A percentile compares a stretch with the other conserved stretches of the same genome.
Conservation (phyloP, 805 yeast species). For the Nakazawaea populi region DNA sequence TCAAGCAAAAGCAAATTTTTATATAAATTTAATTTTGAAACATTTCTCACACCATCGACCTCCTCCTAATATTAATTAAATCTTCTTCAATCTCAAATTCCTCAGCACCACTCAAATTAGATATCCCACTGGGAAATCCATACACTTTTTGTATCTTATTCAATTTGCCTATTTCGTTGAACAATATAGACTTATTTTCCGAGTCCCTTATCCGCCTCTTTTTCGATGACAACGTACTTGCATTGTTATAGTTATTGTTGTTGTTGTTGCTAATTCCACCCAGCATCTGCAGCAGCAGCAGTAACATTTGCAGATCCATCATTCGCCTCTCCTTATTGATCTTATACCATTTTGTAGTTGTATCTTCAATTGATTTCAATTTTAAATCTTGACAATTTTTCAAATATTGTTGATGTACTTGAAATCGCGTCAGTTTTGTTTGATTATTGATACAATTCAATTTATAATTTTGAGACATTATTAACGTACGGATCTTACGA, state of each 20-base stretch:
- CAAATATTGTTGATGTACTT: slow-evolving; percentile 77
- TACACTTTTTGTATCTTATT: slow-evolving; percentile 60
- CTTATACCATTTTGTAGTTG: slow-evolving; percentile 87
- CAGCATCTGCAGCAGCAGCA: not conserved
- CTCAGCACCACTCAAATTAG: slow-evolving; percentile 55
- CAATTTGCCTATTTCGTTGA: slow-evolving; percentile 61
- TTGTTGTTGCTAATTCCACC: not conserved
- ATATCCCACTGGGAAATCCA: slow-evolving; percentile 79
- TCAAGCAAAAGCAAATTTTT: not conserved
- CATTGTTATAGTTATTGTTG: too few species aligned
- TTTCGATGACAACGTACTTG: not conserved
- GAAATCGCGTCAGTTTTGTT: slow-evolving; percentile 72
- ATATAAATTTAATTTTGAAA: not conserved
- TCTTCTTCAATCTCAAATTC: slow-evolving; percentile 75
- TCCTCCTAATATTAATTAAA: slow-evolving; percentile 53
- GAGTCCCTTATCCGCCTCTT: slow-evolving; percentile 25
- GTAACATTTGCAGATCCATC: slow-evolving; percentile 46
- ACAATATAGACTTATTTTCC: slow-evolving; percentile 42
- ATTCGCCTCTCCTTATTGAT: slow-evolving; percentile 83
- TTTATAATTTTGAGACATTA: slow-evolving; percentile 50
- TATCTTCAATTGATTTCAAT: slow-evolving; percentile 54
- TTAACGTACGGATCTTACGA: slow-evolving; percentile 42
- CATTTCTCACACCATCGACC: not conserved
- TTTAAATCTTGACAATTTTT: slow-evolving; percentile 65
- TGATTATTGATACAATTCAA: slow-evolving; percentile 73